Conservation (phyloP, 768 basidiomycete genomes). For the Artomyces pyxidatus region DNA sequence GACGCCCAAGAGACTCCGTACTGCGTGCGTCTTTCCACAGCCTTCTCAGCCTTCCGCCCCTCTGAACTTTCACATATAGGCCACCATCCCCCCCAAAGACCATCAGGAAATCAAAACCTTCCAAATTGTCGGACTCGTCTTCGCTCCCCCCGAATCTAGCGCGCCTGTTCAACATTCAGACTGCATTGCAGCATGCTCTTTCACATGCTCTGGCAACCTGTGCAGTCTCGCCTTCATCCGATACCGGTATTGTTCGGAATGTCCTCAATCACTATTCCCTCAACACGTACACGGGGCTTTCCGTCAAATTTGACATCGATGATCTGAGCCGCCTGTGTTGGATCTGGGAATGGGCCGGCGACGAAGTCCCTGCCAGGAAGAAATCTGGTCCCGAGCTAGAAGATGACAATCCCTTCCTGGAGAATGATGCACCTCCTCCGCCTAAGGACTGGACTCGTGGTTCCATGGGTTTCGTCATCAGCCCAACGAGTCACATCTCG, state of each 20-base stretch:
- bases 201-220: slow-evolving; percentile 82
- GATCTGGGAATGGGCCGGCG: slow-evolving; percentile 84
- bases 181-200: slow-evolving; percentile 70
- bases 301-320: slow-evolving; percentile 53
- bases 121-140: slow-evolving; percentile 13
- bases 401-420: slow-evolving; percentile 23
- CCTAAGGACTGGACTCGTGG: slow-evolving; percentile 71
- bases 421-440: slow-evolving; percentile 20
- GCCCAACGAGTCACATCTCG: slow-evolving; percentile 64
- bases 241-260: slow-evolving; percentile 68
- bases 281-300: slow-evolving; percentile 57
- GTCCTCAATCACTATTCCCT: slow-evolving; percentile 74
- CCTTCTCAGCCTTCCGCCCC: slow-evolving; percentile 1
- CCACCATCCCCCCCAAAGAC: slow-evolving; percentile 55
- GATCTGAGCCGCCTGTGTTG: slow-evolving; percentile 75
- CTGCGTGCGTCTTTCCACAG: slow-evolving; percentile 31
- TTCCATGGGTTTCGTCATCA: slow-evolving; percentile 71
- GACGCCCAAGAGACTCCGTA: slow-evolving; percentile 65
- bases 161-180: slow-evolving; percentile 57
- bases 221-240: slow-evolving; percentile 66
- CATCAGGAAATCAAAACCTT: slow-evolving; percentile 24
- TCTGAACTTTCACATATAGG: slow-evolving; percentile 24
- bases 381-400: slow-evolving; percentile 1
- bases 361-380: slow-evolving; percentile 26
- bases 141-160: slow-evolving; percentile 49